Base-by-base conservation (phyloP, 2,329 filamentous ascomycete genomes). In the Parasarocladium wereldwijsianum region DNA sequence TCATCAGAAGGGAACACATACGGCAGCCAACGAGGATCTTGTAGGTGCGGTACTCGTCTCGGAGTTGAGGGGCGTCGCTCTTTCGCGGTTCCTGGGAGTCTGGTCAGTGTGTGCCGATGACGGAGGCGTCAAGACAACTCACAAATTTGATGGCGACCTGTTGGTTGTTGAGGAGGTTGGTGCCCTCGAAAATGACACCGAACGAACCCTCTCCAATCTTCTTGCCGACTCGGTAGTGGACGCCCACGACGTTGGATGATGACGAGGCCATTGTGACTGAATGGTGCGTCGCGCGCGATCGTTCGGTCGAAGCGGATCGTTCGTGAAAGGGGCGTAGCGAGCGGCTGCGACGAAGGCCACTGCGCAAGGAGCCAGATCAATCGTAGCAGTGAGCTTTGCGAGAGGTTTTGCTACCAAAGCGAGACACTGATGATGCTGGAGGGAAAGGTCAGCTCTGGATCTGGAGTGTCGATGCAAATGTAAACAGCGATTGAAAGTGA, bases 111-210 rank as follows among this genome's bases (percentile, higher is more conserved):
- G 24, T 31, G 38, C 21, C 4, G 8, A 25, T 11, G 28, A 12
- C 6, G 12, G 10, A 1, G 3, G 16, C 10, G 8, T 10, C 5
- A 10, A 15, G 12, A 11, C 12, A 34, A 76, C 82, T 50, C 62
- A 93, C 84, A 60, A 98, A 98, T 67, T 98, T 98, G 67, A 98
- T 98, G 49, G 90, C 90, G 39, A 98, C 87, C 62, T 94, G 86
- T 58, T 96, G 90, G 60, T 93, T 94, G 67, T 98, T 98, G 56
- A 98, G 69, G 45, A 98, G 70, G 56, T 98, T 98, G 50, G 86
- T 96, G 44, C 90, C 90, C 60, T 96, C 90, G 50, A 96, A 96
- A 52, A 96, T 94, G 45, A 96, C 90, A 65, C 87, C 87, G 50
- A 96, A 96, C 22, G 85, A 93, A 41, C 87, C 87, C 71, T 96